Conservation (phyloP, 2,329 filamentous ascomycete species). For the Dactylonectria estremocensis region DNA sequence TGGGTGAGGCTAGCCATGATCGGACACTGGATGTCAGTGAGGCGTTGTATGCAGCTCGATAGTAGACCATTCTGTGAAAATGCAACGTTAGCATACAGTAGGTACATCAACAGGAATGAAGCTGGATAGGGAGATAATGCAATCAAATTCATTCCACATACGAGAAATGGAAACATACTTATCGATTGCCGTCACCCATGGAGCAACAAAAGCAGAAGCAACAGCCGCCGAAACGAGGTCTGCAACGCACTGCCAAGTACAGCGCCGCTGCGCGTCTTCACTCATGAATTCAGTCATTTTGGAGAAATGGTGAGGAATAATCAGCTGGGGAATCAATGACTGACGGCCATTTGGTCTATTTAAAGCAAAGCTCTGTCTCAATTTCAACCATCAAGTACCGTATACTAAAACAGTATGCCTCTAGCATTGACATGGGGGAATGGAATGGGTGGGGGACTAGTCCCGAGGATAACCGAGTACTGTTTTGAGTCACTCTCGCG, state of each 20-base stretch:
- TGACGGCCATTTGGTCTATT: not conserved
- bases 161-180: constrained; percentile 33
- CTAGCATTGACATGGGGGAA: not conserved
- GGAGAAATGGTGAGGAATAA: not conserved
- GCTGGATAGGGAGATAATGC: not conserved
- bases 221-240: constrained; percentile 43
- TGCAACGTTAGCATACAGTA: constrained; percentile 2
- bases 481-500: not conserved
- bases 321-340: not conserved
- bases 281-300: constrained; percentile 46
- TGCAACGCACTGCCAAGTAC: constrained; percentile 45
- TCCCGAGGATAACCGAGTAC: not conserved
- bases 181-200: constrained; percentile 47
- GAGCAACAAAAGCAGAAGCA: constrained; percentile 45
- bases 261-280: constrained; percentile 41
- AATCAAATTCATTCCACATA: not conserved
- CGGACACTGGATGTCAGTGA: constrained; percentile 42
- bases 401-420: not conserved
- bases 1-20: constrained; percentile 43
- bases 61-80: constrained; percentile 41
- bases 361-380: not conserved
- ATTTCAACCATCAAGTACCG: not conserved
- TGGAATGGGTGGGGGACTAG: not conserved
- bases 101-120: not conserved
- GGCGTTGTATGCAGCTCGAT: constrained; percentile 41